Base-by-base conservation (phyloP, 2,329 filamentous ascomycete genomes). In the Penicillium verrucosum region DNA sequence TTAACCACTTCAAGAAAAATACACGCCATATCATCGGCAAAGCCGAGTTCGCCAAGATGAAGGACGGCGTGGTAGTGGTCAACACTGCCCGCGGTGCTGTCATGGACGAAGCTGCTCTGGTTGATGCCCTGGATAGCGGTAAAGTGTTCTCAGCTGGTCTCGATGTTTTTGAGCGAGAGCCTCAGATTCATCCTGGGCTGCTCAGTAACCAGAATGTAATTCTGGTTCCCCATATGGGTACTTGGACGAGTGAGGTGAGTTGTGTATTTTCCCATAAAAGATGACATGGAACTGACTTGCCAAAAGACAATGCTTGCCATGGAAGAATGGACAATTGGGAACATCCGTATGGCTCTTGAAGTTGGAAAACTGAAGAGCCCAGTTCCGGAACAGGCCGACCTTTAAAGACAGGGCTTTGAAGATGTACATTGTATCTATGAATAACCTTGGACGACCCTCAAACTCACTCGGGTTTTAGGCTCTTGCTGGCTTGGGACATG, bases 181-280 rank as follows among this genome's bases (percentile, higher is more conserved):
- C 91, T 0, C 80, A 83, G 56, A 77, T 95, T 29, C 89, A 94
- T 68, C 86, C 85, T 0, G 89, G 87, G 1, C 77, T 95, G 41
- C 64, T 92, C 14, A 76, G 77, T 16, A 92, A 93, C 68, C 84
- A 84, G 2, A 82, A 85, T 63, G 89, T 90, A 23, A 79, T 93
- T 65, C 79, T 96, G 29, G 76, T 95, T 36, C 91, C 91, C 50
- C 91, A 95, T 73, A 89, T 95, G 89, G 90, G 90, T 0, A 95
- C 91, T 0, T 91, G 84, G 81, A 93, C 89, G 0, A 77, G 85
- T 29, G 90, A 89, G 77, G 74, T 76, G 58, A 62, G 69, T 68
- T 38, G 16, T 4, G 1, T 25, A 23, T 1, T 23, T 36, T 10
- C 5, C 16, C 12, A 5, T 16, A 16, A 29, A 11, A 11, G 2